Evolutionary conservation across 495 filamentous ascomycete species (phyloP), one percentile per base, ranked within the genome.

Genomic region (Annulohypoxylon maeteangense): DNA sequence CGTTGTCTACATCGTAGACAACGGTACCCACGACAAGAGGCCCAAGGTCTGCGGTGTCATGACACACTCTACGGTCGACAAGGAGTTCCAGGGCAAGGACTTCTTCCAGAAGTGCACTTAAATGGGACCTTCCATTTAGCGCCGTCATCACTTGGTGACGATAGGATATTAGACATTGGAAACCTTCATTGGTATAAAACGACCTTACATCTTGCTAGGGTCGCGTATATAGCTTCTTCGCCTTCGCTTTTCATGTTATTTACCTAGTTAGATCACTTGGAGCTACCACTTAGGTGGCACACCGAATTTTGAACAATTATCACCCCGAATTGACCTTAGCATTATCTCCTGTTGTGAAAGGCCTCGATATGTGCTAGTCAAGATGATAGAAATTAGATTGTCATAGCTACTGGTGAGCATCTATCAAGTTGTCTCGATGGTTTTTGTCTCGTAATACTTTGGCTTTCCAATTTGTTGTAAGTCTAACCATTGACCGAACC

Each of bases 81-180:
- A 32, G 29, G 27, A 32, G n/a, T 34, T 34, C 50, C 50, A 54
- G 29, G 50, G 50, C 27, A 54, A 54, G 29, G 50, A 34, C 50
- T 54, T 54, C 50, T 54, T 54, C 50, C 50, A 54, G 27, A 54
- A 54, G 50, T 54, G 50, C 50, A 32, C 50, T 6, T 53, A 53
- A 32, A 53, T 16, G 12, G 5, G 27, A 18, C 6, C 5, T 36
- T 32, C 27, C 27, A 10, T 7, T 18, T 4, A 4, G 27, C 2
- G 48, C 31, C 23, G 3, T 23, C 3, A 18, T 53, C 7, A 31
- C 7, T 14, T 11, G 6, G n/a, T 34, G 27, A 12, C 27, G 29
- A 10, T 14, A 10, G 29, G 6, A 1, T 34, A 32, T 31, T 54
- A 54, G 29, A 29, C n/a, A 10, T 16, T 54, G 14, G 18, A 11